Evolutionary conservation across 2,329 filamentous ascomycete species (phyloP).

Genomic region (Neonectria hederae): DNA sequence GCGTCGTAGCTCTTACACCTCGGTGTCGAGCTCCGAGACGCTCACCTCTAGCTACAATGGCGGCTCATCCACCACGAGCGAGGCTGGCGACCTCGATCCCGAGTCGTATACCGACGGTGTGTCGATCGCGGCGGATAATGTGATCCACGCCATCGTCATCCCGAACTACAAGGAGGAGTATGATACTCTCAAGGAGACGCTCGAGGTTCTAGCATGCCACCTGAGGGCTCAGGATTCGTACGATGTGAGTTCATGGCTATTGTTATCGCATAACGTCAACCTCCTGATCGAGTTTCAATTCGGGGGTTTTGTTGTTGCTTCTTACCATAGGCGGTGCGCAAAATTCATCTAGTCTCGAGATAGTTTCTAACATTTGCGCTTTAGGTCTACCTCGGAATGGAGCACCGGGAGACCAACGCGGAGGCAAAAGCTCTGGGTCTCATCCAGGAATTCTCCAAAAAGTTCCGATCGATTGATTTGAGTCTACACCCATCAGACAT

Average conservation of each 20-base stretch:
- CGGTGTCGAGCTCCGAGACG: conserved; percentile 66
- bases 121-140: conserved; percentile 51
- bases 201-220: conserved; percentile 75
- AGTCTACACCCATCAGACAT: conserved; percentile 74
- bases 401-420: conserved; percentile 70
- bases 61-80: conserved; percentile 59
- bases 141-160: conserved; percentile 74
- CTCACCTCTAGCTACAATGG: conserved; percentile 55
- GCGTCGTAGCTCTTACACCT: conserved; percentile 63
- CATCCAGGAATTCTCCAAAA: conserved; percentile 69
- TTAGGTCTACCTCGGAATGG: conserved; percentile 78
- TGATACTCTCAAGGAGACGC: conserved; percentile 72
- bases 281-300: too few relatives aligned
- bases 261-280: background rate
- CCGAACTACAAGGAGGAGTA: conserved; percentile 80
- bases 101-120: conserved; percentile 58
- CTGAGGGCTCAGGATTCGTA: conserved; percentile 70
- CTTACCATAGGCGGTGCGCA: background rate
- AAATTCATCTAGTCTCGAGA: background rate
- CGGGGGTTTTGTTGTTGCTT: background rate
- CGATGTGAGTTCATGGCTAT: conserved; percentile 66
- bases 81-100: conserved; percentile 61
- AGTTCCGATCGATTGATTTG: conserved; percentile 73
- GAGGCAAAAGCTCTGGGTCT: conserved; percentile 70
- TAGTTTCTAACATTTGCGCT: conserved; percentile 14